Conservation (phyloP, 371 early-diverging fungal species). For the Mucor indicus region DNA sequence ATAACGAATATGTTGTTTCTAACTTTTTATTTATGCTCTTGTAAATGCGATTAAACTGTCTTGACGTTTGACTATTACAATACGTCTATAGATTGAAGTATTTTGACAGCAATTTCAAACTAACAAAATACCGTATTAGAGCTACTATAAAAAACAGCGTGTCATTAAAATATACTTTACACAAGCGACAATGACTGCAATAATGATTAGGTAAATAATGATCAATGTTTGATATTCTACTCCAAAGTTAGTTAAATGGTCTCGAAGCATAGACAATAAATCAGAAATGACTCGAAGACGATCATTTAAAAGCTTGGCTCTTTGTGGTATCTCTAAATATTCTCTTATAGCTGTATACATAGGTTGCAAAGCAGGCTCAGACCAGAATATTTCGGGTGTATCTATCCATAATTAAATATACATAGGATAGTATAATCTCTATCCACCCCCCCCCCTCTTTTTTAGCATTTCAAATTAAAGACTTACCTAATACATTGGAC, state of each 20-base stretch:
- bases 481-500: constrained; percentile 46
- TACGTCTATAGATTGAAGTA: constrained; percentile 37
- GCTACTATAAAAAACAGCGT: neutral
- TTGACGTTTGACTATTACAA: no score
- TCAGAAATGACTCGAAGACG: constrained; percentile 79
- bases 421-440: no score
- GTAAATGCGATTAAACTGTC: no score
- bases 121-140: no score
- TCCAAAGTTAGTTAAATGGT: constrained; percentile 65
- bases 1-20: no score
- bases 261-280: constrained; percentile 78
- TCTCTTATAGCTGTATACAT: constrained; percentile 53
- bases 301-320: constrained; percentile 82
- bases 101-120: constrained; percentile 53
- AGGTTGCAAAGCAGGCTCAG: constrained; percentile 51
- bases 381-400: constrained; percentile 59
- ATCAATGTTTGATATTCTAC: constrained; percentile 67
- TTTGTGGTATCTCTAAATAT: constrained; percentile 79
- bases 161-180: constrained; percentile 30
- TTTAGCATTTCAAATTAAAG: neutral
- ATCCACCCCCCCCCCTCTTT: neutral
- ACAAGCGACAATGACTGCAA: constrained; percentile 60
- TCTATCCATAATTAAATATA: constrained; percentile 16
- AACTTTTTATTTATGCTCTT: no score
- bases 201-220: constrained; percentile 60